A percentile compares a stretch with the other conserved stretches of the same genome.
phyloP scores from a whole-genome alignment of 2,329 filamentous ascomycete genomes.

The Cercospora canescens region DNA sequence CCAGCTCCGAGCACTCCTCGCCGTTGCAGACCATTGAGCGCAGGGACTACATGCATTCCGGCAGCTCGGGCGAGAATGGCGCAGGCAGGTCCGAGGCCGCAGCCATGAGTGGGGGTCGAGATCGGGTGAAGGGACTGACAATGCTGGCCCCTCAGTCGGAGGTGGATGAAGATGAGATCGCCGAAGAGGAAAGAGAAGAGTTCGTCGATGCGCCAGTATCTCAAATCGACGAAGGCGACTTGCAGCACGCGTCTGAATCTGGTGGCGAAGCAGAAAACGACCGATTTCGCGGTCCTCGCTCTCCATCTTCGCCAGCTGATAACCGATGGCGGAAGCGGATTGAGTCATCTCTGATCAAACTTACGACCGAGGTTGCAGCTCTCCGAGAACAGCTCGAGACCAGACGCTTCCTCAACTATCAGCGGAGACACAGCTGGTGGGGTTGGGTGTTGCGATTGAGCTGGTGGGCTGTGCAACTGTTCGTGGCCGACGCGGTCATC shows the following conservation, averaged over 20 bases:
- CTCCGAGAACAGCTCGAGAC: constrained; percentile 85
- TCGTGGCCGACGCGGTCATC: constrained; percentile 69
- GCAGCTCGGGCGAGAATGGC: constrained; percentile 27
- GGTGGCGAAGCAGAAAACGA: constrained; percentile 11
- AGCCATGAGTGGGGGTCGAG: constrained; percentile 23
- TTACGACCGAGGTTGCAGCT: constrained; percentile 90
- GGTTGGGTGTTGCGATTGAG: constrained; percentile 71
- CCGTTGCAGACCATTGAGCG: constrained; percentile 35
- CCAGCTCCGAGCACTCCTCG: constrained; percentile 32
- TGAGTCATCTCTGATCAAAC: constrained; percentile 80
- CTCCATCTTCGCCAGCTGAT: constrained; percentile 34
- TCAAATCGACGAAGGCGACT: constrained; percentile 42
- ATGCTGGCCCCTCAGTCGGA: constrained; percentile 85
- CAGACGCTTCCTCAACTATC: constrained; percentile 68
- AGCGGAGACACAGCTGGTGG: constrained; percentile 63
- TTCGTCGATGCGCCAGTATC: constrained; percentile 52
- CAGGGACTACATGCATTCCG: constrained; percentile 35
- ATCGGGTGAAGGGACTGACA: constrained; percentile 38
- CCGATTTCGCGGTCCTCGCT: constrained; percentile 17
- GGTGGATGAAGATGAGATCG: constrained; percentile 43
- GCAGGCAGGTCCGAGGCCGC: constrained; percentile 29
- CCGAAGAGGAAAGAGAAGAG: constrained; percentile 45
- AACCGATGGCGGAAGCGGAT: constrained; percentile 77
- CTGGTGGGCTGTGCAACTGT: constrained; percentile 70
- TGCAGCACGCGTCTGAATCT: constrained; percentile 23